Evolutionary conservation across 139 green algal species (phyloP), one percentile per base, ranked within the genome.

Genomic region (Ulvella scutata): DNA sequence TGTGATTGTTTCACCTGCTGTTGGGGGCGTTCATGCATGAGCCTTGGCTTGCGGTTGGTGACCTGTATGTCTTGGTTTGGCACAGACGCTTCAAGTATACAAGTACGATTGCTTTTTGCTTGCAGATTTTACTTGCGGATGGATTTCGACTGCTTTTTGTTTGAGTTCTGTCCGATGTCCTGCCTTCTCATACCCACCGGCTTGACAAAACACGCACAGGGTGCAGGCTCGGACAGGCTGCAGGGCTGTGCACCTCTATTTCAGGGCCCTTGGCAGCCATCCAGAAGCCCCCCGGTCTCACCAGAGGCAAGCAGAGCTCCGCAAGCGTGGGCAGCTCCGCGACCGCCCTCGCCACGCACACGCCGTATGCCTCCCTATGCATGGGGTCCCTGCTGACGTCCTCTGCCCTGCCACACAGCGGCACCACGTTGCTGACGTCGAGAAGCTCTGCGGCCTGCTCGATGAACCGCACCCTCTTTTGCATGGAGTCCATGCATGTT

Each of bases 281-380:
- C 83, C 87, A 92, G 28, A 86, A 39, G 1, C 93, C 92, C 3
- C 87, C 89, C 2, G 81, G 60, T 3, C 79, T 80, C 60, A 96
- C 87, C 37, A 97, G 87, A 2, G 93, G 93, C 72, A 97, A 78
- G 84, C 93, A 98, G 39, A 96, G 86, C 83, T 98, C 93, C 10
- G 86, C 84, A 37, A 97, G 82, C 37, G 94, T 81, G 0, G 85
- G 73, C 72, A 91, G 74, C 36, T 92, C 86, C n/a, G 91, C 92
- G 4, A 98, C 92, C 1, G 92, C 93, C 0, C 93, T 80, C 21
- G 93, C 91, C 3, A 94, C 83, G 2, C 84, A 90, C 4, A 96
- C 9, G 74, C 94, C 83, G 76, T 88, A 86, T 0, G 37, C 39
- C 81, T 96, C 80, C 39, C 88, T 72, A 10, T 86, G 81, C 26